Percentiles rank a stretch among this genome's conserved stretches.
phyloP scores from a whole-genome alignment of 2,329 filamentous ascomycete species.

The Fusarium lyarnte region DNA sequence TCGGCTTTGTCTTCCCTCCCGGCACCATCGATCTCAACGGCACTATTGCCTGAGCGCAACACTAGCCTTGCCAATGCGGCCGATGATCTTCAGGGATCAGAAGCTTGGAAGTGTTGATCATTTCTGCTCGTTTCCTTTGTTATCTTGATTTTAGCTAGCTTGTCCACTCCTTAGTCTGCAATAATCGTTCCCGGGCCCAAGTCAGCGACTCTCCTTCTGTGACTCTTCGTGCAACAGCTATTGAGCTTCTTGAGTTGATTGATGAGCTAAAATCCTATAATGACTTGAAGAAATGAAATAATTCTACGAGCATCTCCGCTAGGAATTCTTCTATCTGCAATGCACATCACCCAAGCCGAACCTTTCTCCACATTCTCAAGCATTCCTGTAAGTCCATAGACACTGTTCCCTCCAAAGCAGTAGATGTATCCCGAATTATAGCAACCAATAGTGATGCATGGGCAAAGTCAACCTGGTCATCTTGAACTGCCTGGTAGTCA shows the following conservation, averaged over 20 bases:
- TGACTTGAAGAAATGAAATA: neutral
- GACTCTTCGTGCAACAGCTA: neutral
- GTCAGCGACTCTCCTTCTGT: neutral
- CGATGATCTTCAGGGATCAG: neutral
- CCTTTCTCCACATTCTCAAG: slow-evolving; percentile 62
- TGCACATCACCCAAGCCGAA: slow-evolving; percentile 54
- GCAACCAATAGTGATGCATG: slow-evolving; percentile 59
- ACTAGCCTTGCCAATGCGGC: neutral
- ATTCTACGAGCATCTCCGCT: neutral
- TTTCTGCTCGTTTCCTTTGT: neutral
- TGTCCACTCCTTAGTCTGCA: neutral
- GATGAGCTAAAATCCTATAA: neutral
- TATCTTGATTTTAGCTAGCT: neutral
- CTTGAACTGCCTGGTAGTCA: slow-evolving; percentile 54
- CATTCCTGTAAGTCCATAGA: slow-evolving; percentile 65
- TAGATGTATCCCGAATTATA: slow-evolving; percentile 57
- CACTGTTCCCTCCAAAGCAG: slow-evolving; percentile 58
- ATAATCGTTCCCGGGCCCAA: neutral
- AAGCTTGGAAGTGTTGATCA: neutral
- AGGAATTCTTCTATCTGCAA: neutral
- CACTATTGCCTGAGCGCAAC: neutral
- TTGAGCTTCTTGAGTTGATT: neutral
- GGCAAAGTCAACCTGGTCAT: slow-evolving; percentile 55
- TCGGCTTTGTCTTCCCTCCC: neutral
- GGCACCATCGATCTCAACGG: neutral